Evolutionary conservation across 306 rosid genomes (phyloP).

Genomic region (Parietaria judaica): DNA sequence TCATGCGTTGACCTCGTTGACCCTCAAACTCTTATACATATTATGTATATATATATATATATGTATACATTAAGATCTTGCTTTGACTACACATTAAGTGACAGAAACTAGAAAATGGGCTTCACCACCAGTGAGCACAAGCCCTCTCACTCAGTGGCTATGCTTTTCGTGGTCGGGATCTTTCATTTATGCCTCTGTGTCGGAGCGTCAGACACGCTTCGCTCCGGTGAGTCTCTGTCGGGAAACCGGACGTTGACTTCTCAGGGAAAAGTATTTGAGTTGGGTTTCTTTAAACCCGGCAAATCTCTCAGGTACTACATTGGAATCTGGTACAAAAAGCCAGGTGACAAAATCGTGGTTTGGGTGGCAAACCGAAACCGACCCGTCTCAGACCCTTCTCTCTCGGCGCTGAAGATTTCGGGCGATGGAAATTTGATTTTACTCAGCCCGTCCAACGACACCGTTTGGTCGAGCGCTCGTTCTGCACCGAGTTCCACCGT

Average conservation of each 20-base stretch:
- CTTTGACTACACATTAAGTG: too few relatives aligned
- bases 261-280: constrained; percentile 8
- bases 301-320: constrained; percentile 14
- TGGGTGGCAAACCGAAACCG: constrained; percentile 35
- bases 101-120: background rate
- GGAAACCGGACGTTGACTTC: constrained; percentile 20
- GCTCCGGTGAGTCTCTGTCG: constrained; percentile 12
- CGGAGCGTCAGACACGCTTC: constrained; percentile 11
- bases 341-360: constrained; percentile 17
- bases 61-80: too few relatives aligned
- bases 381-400: constrained; percentile 26
- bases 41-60: too few relatives aligned
- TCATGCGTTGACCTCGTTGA: too few relatives aligned
- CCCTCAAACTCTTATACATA: too few relatives aligned
- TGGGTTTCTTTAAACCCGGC: constrained; percentile 27
- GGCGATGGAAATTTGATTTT: constrained; percentile 20
- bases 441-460: background rate
- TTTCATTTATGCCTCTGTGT: background rate
- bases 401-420: constrained; percentile 14
- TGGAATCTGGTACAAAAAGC: constrained; percentile 33
- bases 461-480: constrained; percentile 22
- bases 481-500: background rate
- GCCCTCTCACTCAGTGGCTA: background rate
- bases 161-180: background rate
- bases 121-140: background rate